These are phyloP conservation scores for Steccherinum ochraceum DNA, from an alignment of 768 basidiomycete species.

Conservation along the genomic window DNA sequence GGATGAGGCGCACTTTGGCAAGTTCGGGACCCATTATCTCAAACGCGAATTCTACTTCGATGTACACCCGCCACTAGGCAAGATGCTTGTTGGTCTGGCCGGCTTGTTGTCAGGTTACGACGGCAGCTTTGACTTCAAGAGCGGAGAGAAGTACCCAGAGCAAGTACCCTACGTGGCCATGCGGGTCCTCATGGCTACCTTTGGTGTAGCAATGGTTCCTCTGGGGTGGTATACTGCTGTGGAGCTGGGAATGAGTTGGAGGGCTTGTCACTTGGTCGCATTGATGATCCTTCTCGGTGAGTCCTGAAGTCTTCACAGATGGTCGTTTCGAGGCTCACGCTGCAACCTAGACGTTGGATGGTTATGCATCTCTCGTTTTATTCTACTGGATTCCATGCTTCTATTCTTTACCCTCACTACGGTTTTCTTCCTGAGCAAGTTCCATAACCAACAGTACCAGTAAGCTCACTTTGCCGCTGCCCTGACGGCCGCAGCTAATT, in stretches of 20 bases:
- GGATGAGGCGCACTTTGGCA: slow-evolving; percentile 99
- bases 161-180: slow-evolving; percentile 89
- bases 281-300: slow-evolving; percentile 89
- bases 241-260: slow-evolving; percentile 86
- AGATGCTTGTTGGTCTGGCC: slow-evolving; percentile 96
- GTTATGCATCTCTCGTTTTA: slow-evolving; percentile 95
- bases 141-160: slow-evolving; percentile 78
- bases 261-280: slow-evolving; percentile 87
- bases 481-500: slow-evolving; percentile 10
- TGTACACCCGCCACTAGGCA: slow-evolving; percentile 96
- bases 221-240: slow-evolving; percentile 95
- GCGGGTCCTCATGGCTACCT: slow-evolving; percentile 91
- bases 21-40: slow-evolving; percentile 97
- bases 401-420: slow-evolving; percentile 98
- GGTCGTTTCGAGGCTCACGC: neutral
- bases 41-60: slow-evolving; percentile 99
- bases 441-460: slow-evolving; percentile 96
- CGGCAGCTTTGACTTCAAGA: slow-evolving; percentile 91
- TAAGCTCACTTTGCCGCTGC: slow-evolving; percentile 30
- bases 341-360: slow-evolving; percentile 79
- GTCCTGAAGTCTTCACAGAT: slow-evolving; percentile 19
- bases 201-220: slow-evolving; percentile 94
- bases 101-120: slow-evolving; percentile 90
- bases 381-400: slow-evolving; percentile 97
- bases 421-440: slow-evolving; percentile 90